Conservation (phyloP, 805 yeast genomes). For the Blastobotrys terrestris region DNA sequence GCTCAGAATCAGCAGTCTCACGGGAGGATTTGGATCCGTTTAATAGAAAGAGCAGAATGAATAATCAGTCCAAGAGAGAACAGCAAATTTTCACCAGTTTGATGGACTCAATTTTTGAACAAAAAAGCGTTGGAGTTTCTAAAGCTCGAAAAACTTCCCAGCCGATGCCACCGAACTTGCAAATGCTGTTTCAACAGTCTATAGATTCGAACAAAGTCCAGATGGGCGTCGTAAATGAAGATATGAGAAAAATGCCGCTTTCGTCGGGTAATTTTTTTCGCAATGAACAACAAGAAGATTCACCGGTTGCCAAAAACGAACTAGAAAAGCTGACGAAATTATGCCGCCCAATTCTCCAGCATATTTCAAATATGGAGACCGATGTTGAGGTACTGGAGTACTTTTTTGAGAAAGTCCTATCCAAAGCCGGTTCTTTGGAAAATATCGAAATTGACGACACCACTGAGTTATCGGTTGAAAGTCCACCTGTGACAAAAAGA, state of each 20-base stretch:
- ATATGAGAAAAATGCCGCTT: slow-evolving; percentile 14
- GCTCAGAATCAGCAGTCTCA: background rate
- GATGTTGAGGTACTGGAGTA: slow-evolving; percentile 24
- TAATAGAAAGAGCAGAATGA: background rate
- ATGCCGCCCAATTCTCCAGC: slow-evolving; percentile 16
- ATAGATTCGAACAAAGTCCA: background rate
- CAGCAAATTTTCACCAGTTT: slow-evolving; percentile 17
- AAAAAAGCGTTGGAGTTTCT: slow-evolving; percentile 3
- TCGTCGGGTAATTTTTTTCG: slow-evolving; percentile 4
- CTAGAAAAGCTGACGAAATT: background rate
- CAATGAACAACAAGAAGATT: background rate
- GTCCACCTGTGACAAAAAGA: slow-evolving; percentile 10
- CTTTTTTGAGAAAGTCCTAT: slow-evolving; percentile 16
- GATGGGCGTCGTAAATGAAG: background rate
- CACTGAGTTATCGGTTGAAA: slow-evolving; percentile 2
- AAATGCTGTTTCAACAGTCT: slow-evolving; percentile 18
- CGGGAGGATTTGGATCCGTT: background rate
- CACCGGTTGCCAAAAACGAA: background rate
- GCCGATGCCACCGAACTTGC: slow-evolving; percentile 10
- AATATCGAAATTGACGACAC: background rate
- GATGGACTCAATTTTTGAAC: slow-evolving; percentile 16
- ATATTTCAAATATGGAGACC: slow-evolving; percentile 20
- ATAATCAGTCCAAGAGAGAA: slow-evolving; percentile 10
- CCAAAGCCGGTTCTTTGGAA: background rate
- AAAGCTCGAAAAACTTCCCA: background rate